Evolutionary conservation across 306 rosid genomes (phyloP).

Genomic region (Inga laurina): DNA sequence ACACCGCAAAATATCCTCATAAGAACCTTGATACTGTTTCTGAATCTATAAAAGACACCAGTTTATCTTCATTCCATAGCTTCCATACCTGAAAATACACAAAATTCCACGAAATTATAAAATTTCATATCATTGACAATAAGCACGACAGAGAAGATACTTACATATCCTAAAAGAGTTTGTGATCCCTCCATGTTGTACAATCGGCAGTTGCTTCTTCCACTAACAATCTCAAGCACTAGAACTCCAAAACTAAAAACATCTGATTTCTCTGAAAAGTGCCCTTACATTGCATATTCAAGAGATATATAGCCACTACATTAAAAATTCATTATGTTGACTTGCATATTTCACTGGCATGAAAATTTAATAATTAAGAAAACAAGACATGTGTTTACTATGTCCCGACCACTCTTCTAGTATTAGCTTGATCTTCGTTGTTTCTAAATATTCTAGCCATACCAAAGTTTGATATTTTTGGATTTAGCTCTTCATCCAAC

Average conservation of each 20-base stretch:
- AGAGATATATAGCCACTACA: background rate
- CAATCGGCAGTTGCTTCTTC: background rate
- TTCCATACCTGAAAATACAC: background rate
- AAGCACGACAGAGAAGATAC: background rate
- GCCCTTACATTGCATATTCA: background rate
- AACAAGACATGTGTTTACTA: background rate
- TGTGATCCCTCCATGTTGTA: background rate
- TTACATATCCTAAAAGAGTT: slow-evolving; percentile 21
- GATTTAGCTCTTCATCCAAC: background rate
- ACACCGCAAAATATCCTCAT: background rate
- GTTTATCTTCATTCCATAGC: background rate
- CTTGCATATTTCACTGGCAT: background rate
- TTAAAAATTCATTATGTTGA: background rate
- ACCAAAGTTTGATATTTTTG: background rate
- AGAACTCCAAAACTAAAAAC: slow-evolving; percentile 4
- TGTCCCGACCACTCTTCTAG: background rate
- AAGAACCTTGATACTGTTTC: background rate
- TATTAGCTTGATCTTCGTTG: background rate
- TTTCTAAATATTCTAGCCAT: background rate
- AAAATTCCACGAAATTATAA: background rate
- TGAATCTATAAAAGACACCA: background rate
- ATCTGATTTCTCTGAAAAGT: background rate
- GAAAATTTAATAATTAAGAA: background rate
- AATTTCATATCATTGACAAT: background rate
- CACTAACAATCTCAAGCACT: slow-evolving; percentile 9